Percentiles rank a stretch among this genome's conserved stretches.
These are phyloP conservation scores for Aspergillus nomiae DNA, from an alignment of 2,329 filamentous ascomycete species.

Conservation along the genomic window DNA sequence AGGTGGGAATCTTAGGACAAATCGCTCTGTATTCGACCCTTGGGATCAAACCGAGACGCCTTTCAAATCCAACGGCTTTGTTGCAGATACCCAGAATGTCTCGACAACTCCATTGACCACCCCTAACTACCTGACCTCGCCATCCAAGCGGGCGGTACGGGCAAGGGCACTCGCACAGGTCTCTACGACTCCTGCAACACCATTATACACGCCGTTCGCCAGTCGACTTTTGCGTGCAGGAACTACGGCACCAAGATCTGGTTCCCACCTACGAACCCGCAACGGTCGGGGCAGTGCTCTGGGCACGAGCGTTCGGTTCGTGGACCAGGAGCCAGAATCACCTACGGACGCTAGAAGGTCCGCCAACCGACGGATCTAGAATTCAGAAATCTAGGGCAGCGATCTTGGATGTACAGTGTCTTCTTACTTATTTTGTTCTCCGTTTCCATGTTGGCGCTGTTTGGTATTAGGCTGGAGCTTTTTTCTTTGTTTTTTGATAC, in stretches of 20 bases:
- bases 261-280: constrained; percentile 28
- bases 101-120: constrained; percentile 42
- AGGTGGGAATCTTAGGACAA: constrained; percentile 17
- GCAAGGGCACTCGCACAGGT: constrained; percentile 43
- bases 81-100: constrained; percentile 31
- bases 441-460: constrained; percentile 6
- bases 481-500: constrained; percentile 3
- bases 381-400: constrained; percentile 12
- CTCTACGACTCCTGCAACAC: constrained; percentile 49
- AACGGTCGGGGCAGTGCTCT: constrained; percentile 30
- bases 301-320: constrained; percentile 44
- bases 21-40: constrained; percentile 35
- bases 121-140: constrained; percentile 47
- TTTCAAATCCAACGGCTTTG: constrained; percentile 41
- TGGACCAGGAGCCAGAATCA: constrained; percentile 44
- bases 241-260: constrained; percentile 21
- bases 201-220: constrained; percentile 47
- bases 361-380: constrained; percentile 30
- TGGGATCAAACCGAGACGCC: constrained; percentile 40
- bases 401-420: neutral
- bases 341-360: constrained; percentile 43
- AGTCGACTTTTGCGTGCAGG: constrained; percentile 38
- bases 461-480: neutral
- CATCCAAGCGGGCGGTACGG: constrained; percentile 49
- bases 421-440: neutral